phyloP scores from a whole-genome alignment of 2,329 filamentous ascomycete species.

The Monosporascus sp. region DNA sequence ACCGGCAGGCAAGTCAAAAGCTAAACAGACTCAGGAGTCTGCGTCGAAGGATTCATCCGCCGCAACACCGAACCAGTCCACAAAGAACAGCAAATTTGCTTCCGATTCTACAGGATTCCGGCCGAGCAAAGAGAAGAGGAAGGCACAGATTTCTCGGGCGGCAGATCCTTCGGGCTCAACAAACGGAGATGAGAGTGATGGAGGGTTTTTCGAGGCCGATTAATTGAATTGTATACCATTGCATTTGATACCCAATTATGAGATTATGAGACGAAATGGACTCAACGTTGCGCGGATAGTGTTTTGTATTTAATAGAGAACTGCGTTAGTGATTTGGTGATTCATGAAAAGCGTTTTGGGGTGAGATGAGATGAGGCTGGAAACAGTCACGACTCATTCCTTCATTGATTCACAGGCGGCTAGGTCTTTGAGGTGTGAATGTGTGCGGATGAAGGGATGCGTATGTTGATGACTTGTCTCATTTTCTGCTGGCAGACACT shows the following conservation, averaged over 20 bases:
- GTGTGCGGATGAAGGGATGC: no score
- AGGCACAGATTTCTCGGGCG: constrained; percentile 31
- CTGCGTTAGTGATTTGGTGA: not conserved
- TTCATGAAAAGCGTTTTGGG: not conserved
- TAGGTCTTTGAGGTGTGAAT: no score
- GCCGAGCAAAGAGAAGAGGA: constrained; percentile 18
- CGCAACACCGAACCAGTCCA: constrained; percentile 6
- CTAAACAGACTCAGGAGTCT: constrained; percentile 4
- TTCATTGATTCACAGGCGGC: no score
- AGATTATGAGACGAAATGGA: not conserved
- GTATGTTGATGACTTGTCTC: no score
- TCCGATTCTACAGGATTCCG: constrained; percentile 7
- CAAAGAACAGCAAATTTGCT: constrained; percentile 8
- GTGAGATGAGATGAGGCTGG: no score
- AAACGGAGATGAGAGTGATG: constrained; percentile 45
- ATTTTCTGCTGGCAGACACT: no score
- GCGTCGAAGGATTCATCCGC: constrained; percentile 7
- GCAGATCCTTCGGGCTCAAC: constrained; percentile 16
- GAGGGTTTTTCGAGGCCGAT: constrained; percentile 52
- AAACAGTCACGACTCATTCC: no score
- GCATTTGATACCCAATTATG: not conserved
- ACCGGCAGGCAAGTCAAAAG: constrained; percentile 5
- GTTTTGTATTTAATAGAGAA: not conserved
- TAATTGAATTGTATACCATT: constrained; percentile 3
- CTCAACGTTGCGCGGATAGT: not conserved